Evolutionary conservation across 1,284 basidiomycete species (phyloP).

Genomic region (Trichosporon faecale): DNA sequence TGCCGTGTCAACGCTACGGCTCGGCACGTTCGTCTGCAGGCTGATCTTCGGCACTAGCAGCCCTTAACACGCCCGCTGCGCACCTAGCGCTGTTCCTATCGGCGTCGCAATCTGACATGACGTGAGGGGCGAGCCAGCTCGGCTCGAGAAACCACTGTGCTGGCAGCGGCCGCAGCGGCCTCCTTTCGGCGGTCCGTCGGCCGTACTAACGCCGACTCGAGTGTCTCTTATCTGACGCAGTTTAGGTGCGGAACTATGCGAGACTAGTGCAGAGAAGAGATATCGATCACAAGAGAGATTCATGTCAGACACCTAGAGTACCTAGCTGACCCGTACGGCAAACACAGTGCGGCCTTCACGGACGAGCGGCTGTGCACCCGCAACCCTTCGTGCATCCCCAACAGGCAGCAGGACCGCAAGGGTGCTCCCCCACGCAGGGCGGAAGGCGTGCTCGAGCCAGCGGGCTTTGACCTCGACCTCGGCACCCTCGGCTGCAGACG

Average conservation of each 20-base stretch:
- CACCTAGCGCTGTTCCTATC: background rate
- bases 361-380: constrained; percentile 28
- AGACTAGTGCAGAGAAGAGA: background rate
- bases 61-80: background rate
- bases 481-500: constrained; percentile 10
- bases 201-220: background rate
- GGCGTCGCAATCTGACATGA: background rate
- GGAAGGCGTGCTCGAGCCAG: constrained; percentile 44
- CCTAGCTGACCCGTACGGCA: constrained; percentile 13
- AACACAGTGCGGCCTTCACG: constrained; percentile 20
- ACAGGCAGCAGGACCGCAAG: constrained; percentile 48
- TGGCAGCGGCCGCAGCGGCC: too few relatives aligned
- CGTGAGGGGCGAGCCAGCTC: too few relatives aligned
- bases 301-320: background rate
- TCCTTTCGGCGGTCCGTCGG: background rate
- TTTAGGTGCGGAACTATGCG: background rate
- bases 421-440: constrained; percentile 48
- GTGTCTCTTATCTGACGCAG: background rate
- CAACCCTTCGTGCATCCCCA: constrained; percentile 37
- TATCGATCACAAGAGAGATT: background rate
- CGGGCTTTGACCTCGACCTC: constrained; percentile 37
- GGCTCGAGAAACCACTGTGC: too few relatives aligned
- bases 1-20: background rate
- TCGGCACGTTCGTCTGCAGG: background rate
- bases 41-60: background rate